phyloP scores from a whole-genome alignment of 2,329 filamentous ascomycete genomes.

The Neofusicoccum umdonicola region DNA sequence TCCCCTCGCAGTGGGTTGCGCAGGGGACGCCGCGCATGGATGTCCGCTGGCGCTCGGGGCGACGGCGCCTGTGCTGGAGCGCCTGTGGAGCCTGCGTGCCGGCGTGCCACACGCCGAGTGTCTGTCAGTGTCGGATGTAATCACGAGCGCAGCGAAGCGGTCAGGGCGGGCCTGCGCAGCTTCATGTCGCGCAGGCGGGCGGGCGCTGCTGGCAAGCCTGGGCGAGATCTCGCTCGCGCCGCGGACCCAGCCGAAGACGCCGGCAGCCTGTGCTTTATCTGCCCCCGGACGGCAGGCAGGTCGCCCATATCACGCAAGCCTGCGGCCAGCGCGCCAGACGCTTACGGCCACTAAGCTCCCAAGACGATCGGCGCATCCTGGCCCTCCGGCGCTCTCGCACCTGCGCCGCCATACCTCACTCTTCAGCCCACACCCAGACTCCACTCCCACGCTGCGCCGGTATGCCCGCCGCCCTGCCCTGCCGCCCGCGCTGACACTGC shows the following conservation, averaged over 20 bases:
- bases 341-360: constrained; percentile 15
- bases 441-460: background rate
- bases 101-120: background rate
- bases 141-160: background rate
- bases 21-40: constrained; percentile 1
- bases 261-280: constrained; percentile 10
- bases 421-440: background rate
- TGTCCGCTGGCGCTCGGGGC: constrained; percentile 4
- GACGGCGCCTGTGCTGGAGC: background rate
- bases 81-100: constrained; percentile 1
- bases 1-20: background rate
- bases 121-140: background rate
- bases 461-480: background rate
- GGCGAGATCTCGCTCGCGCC: background rate
- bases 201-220: background rate
- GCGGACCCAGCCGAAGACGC: constrained; percentile 7
- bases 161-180: background rate
- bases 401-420: constrained; percentile 3
- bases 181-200: background rate
- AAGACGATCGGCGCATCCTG: constrained; percentile 3
- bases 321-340: constrained; percentile 8
- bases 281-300: background rate
- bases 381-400: constrained; percentile 10
- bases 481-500: constrained; percentile 1
- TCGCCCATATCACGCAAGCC: constrained; percentile 9